Conservation (phyloP, 306 rosid genomes). For the Vigna mungo region DNA sequence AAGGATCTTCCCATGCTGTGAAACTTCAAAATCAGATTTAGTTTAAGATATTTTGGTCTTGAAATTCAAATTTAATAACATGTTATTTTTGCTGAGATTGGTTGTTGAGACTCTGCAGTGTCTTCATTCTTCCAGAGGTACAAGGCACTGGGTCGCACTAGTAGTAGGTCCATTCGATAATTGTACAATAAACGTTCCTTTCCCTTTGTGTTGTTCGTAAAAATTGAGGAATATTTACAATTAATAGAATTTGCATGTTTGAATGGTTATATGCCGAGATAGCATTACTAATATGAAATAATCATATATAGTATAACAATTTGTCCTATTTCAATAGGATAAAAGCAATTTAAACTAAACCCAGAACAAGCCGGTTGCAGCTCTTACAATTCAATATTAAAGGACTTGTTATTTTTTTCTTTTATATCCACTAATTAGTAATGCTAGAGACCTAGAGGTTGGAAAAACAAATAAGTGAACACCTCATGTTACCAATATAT, state of each 20-base stretch:
- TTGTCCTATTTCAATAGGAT: background rate
- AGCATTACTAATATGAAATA: background rate
- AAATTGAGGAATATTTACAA: no score
- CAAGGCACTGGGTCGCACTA: background rate
- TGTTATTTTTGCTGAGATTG: constrained; percentile 26
- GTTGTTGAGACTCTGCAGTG: constrained; percentile 8
- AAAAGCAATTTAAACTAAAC: constrained; percentile 6
- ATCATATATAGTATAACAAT: background rate
- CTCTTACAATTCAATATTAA: constrained; percentile 11
- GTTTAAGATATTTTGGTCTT: constrained; percentile 15
- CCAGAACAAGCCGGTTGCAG: background rate
- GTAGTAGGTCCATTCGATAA: background rate
- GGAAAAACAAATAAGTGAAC: background rate
- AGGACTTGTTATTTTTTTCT: background rate
- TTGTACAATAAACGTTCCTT: no score
- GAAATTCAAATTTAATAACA: constrained; percentile 2
- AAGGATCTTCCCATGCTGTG: constrained; percentile 36
- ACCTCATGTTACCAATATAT: constrained; percentile 17
- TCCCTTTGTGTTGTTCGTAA: no score
- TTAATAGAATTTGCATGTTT: background rate
- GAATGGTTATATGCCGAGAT: background rate
- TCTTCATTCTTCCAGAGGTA: background rate
- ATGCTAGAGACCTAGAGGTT: constrained; percentile 12
- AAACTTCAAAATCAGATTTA: constrained; percentile 28
- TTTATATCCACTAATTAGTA: constrained; percentile 1